A percentile compares a stretch with the other conserved stretches of the same genome.
phyloP scores from a whole-genome alignment of 768 basidiomycete species.

The Ramaria rubella region DNA sequence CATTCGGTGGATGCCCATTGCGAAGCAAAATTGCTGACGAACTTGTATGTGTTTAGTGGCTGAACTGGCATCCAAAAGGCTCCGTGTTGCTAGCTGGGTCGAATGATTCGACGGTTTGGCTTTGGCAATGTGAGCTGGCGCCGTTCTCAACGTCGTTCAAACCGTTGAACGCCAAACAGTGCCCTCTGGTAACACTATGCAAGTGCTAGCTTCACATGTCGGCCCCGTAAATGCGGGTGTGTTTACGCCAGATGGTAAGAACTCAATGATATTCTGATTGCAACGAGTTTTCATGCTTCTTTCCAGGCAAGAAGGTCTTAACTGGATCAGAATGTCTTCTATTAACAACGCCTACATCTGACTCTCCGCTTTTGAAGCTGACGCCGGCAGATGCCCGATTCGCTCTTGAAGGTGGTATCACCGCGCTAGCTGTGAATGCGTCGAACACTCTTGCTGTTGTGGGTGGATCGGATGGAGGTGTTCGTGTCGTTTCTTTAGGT shows the following conservation, averaged over 20 bases:
- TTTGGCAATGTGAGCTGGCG: conserved; percentile 83
- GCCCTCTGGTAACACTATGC: conserved; percentile 91
- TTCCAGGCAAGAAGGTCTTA: conserved; percentile 75
- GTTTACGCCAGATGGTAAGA: conserved; percentile 83
- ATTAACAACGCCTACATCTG: conserved; percentile 8
- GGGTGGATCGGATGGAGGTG: conserved; percentile 78
- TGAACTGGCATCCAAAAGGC: conserved; percentile 96
- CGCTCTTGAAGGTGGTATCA: conserved; percentile 69
- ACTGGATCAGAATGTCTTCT: conserved; percentile 43
- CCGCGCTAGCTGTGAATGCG: conserved; percentile 76
- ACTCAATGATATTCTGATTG: not conserved
- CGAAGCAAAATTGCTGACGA: not conserved
- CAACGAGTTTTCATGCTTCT: conserved; percentile 7
- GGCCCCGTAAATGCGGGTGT: conserved; percentile 78
- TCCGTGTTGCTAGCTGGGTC: conserved; percentile 82
- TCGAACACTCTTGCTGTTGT: conserved; percentile 87
- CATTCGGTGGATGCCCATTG: conserved; percentile 3
- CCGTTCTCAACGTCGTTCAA: not conserved
- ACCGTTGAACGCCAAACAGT: conserved; percentile 41
- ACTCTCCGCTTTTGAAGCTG: conserved; percentile 74
- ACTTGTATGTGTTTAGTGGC: conserved; percentile 49
- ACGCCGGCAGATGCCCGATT: conserved; percentile 65
- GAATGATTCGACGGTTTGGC: conserved; percentile 90
- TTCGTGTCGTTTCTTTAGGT: conserved; percentile 79
- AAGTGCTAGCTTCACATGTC: conserved; percentile 89